A percentile compares a stretch with the other conserved stretches of the same genome.
phyloP scores from a whole-genome alignment of 257 asterid genomes.

The Hygrophila difformis region DNA sequence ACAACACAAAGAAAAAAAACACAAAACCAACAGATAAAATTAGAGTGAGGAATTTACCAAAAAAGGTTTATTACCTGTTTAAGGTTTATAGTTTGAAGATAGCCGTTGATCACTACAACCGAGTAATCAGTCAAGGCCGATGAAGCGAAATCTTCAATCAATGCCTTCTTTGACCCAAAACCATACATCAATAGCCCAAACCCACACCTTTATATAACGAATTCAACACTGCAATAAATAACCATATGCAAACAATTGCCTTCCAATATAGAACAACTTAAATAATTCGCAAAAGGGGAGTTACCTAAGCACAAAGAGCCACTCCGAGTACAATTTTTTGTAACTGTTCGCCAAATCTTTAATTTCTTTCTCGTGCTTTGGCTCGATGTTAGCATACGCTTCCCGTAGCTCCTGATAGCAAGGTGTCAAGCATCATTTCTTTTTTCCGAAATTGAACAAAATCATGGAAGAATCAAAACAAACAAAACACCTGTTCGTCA shows the following conservation, averaged over 20 bases:
- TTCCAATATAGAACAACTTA: not conserved
- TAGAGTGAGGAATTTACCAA: not conserved
- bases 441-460: not conserved
- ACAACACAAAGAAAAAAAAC: too few species aligned
- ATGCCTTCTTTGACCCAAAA: slow-evolving; percentile 76
- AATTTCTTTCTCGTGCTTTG: slow-evolving; percentile 78
- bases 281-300: not conserved
- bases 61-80: slow-evolving; percentile 49
- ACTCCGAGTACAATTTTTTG: slow-evolving; percentile 47
- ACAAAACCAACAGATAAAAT: not conserved
- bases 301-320: slow-evolving; percentile 62
- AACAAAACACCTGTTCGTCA: slow-evolving; percentile 61
- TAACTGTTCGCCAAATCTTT: slow-evolving; percentile 40
- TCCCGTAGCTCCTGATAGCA: slow-evolving; percentile 62
- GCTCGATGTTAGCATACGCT: slow-evolving; percentile 53
- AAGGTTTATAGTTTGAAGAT: slow-evolving; percentile 76
- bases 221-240: slow-evolving; percentile 9
- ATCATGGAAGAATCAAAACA: not conserved
- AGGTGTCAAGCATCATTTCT: not conserved
- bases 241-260: slow-evolving; percentile 3
- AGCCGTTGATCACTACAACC: slow-evolving; percentile 80
- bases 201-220: slow-evolving; percentile 47
- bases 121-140: slow-evolving; percentile 62
- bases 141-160: slow-evolving; percentile 84
- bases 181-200: slow-evolving; percentile 91